Conservation (phyloP, 2,329 filamentous ascomycete species). For the Neofusicoccum laricinum region DNA sequence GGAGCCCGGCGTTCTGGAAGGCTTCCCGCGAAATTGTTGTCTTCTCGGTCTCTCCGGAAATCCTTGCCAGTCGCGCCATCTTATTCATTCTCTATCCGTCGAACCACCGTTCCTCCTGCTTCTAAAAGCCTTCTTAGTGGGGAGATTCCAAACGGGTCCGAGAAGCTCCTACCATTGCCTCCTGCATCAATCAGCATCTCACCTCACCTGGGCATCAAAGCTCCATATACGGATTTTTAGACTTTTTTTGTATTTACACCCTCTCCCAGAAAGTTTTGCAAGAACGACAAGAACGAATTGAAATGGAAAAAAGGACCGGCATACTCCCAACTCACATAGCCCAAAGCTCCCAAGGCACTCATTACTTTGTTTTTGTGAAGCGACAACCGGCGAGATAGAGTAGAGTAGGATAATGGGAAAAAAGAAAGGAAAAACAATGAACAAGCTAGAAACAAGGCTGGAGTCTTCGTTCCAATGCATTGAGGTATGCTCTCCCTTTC, state of each 20-base stretch:
- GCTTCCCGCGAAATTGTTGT: no score
- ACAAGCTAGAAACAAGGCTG: background rate
- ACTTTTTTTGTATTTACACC: slow-evolving; percentile 8
- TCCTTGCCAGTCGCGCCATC: no score
- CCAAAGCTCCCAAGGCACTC: slow-evolving; percentile 14
- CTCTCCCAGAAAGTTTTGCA: background rate
- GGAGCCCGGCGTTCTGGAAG: no score
- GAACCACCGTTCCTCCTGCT: no score
- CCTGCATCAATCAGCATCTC: no score
- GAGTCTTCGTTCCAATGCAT: background rate
- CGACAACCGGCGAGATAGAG: background rate
- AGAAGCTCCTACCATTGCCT: no score
- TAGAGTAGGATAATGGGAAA: background rate
- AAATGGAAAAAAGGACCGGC: slow-evolving; percentile 4
- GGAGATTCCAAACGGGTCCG: no score
- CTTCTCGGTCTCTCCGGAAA: no score
- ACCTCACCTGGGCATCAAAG: background rate
- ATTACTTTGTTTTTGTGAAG: background rate
- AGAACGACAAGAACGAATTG: background rate
- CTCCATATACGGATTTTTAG: background rate
- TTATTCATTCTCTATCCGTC: no score
- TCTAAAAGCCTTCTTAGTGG: no score
- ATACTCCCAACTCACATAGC: slow-evolving; percentile 11
- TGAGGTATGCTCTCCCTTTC: background rate
- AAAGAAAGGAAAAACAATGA: background rate